Evolutionary conservation across 2,329 filamentous ascomycete species (phyloP).

Genomic region (Nemania serpens): DNA sequence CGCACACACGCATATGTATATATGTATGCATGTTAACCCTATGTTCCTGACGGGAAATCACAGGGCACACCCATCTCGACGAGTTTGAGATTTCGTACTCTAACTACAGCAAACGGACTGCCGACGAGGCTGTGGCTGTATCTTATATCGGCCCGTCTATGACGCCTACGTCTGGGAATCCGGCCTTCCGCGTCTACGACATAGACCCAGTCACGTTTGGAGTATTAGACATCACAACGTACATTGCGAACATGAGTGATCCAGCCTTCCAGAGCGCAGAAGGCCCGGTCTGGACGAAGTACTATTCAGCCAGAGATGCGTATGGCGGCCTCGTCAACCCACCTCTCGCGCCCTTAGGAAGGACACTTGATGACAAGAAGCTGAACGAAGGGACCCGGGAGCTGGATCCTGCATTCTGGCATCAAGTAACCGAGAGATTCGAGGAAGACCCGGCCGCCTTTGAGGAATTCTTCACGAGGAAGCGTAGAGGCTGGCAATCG

Average conservation of each 20-base stretch:
- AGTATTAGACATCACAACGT: slow-evolving; percentile 58
- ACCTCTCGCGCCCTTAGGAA: slow-evolving; percentile 43
- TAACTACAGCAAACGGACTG: slow-evolving; percentile 49
- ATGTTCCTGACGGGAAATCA: background rate
- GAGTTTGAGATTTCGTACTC: slow-evolving; percentile 61
- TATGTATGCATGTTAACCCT: background rate
- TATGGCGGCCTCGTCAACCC: slow-evolving; percentile 55
- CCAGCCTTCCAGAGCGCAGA: slow-evolving; percentile 48
- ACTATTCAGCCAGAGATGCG: slow-evolving; percentile 60
- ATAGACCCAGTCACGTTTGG: slow-evolving; percentile 62
- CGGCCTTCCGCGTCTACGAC: slow-evolving; percentile 62
- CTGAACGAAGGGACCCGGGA: slow-evolving; percentile 33
- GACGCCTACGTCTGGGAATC: slow-evolving; percentile 59
- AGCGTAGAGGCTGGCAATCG: slow-evolving; percentile 52
- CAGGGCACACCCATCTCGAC: slow-evolving; percentile 59
- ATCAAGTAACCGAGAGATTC: slow-evolving; percentile 57
- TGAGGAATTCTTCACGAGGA: slow-evolving; percentile 52
- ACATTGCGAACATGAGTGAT: slow-evolving; percentile 57
- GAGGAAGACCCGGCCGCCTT: slow-evolving; percentile 51
- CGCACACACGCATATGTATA: too few relatives aligned
- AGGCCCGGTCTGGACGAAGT: slow-evolving; percentile 56
- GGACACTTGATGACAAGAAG: slow-evolving; percentile 26
- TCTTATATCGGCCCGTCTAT: slow-evolving; percentile 60
- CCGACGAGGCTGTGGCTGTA: slow-evolving; percentile 51
- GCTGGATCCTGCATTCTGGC: slow-evolving; percentile 63